Conservation (phyloP, 129 eudicot genomes). For the Flaveria linearis region DNA sequence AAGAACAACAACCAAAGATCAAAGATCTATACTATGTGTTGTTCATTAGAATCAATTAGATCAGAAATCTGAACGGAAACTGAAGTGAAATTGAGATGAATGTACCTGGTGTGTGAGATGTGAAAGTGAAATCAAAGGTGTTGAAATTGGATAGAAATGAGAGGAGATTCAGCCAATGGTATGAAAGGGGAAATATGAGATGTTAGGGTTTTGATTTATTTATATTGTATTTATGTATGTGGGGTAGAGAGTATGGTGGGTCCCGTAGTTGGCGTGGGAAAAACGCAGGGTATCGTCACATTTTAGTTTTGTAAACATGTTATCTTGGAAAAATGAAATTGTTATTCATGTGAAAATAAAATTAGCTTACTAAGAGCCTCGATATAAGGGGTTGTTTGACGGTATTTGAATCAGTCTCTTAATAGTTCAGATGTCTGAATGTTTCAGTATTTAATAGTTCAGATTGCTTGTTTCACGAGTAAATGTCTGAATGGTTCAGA, state of each 20-base stretch:
- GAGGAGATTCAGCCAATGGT: constrained; percentile 28
- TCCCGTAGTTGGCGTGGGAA: constrained; percentile 34
- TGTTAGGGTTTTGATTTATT: constrained; percentile 37
- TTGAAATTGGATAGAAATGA: constrained; percentile 35
- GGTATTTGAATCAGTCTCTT: too few species aligned
- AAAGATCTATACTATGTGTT: constrained; percentile 22
- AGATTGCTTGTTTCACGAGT: too few species aligned
- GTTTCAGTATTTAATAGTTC: too few species aligned
- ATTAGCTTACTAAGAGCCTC: too few species aligned
- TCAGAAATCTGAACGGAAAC: not conserved
- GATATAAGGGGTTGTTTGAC: too few species aligned
- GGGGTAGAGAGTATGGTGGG: constrained; percentile 23
- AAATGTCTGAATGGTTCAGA: too few species aligned
- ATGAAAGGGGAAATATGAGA: constrained; percentile 29
- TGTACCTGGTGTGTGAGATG: constrained; percentile 29
- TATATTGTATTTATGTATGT: constrained; percentile 5
- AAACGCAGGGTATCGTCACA: constrained; percentile 30
- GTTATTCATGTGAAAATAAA: too few species aligned
- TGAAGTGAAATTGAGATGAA: not conserved
- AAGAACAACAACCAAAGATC: not conserved
- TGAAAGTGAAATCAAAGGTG: constrained; percentile 16
- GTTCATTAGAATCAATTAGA: not conserved
- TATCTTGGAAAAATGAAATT: too few species aligned
- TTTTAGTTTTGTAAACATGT: too few species aligned
- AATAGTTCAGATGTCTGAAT: too few species aligned